A percentile compares a stretch with the other conserved stretches of the same genome.
Evolutionary conservation across 169 alveolate genomes (phyloP).

Genomic region (Nephromyces sp.): DNA sequence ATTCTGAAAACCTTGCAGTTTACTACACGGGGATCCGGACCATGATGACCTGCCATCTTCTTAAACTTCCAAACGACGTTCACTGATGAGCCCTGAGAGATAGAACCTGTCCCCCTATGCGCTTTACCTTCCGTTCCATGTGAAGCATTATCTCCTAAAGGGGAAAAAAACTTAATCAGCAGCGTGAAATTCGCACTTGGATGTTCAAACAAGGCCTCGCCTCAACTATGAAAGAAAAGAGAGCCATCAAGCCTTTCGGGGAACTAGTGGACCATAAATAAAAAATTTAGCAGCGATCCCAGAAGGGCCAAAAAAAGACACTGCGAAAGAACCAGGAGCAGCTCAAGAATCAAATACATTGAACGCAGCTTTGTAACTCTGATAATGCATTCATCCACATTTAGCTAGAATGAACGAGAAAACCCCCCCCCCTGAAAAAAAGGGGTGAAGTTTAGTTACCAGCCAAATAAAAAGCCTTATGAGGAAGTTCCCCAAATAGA

Average conservation of each 20-base stretch:
- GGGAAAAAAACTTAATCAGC: slow-evolving; percentile 1
- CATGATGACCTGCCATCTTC: slow-evolving; percentile 74
- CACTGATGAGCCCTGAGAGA: slow-evolving; percentile 61
- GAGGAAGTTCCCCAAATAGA: too few relatives aligned
- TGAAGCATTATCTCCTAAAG: slow-evolving; percentile 29
- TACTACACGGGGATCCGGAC: slow-evolving; percentile 68
- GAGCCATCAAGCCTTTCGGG: not conserved
- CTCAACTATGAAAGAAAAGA: not conserved
- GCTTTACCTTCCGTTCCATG: slow-evolving; percentile 75
- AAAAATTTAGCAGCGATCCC: not conserved
- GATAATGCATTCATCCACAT: too few relatives aligned
- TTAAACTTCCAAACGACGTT: slow-evolving; percentile 67
- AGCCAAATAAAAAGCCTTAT: too few relatives aligned
- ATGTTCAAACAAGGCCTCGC: not conserved
- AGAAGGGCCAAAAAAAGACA: not conserved
- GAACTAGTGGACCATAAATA: not conserved
- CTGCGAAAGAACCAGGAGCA: too few relatives aligned
- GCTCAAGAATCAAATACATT: too few relatives aligned
- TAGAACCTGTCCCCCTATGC: slow-evolving; percentile 68
- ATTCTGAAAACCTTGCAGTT: slow-evolving; percentile 63
- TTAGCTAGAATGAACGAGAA: too few relatives aligned
- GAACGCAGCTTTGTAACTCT: too few relatives aligned
- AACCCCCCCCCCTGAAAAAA: too few relatives aligned
- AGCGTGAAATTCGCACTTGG: not conserved
- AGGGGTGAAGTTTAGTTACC: too few relatives aligned